Percentiles rank a stretch among this genome's conserved stretches.
Conservation (phyloP, 495 filamentous ascomycete genomes). For the Chaetomium cochliodes region DNA sequence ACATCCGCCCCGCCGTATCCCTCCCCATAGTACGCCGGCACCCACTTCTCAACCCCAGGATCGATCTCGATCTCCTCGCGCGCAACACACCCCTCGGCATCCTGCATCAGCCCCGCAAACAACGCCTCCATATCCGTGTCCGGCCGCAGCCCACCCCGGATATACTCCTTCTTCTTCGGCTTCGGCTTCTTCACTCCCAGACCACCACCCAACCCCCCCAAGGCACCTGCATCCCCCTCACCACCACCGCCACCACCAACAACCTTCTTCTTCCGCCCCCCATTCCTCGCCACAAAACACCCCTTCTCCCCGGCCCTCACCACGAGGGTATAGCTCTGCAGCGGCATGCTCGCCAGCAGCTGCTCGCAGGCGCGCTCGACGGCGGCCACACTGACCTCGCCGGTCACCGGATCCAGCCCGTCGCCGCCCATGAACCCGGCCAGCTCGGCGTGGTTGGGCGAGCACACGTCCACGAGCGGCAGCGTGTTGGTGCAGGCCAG, state of each 20-base stretch:
- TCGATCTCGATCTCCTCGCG: constrained; percentile 59
- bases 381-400: constrained; percentile 45
- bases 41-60: constrained; percentile 55
- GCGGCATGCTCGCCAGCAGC: constrained; percentile 52
- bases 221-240: constrained; percentile 20
- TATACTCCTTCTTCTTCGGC: constrained; percentile 42
- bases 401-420: constrained; percentile 45
- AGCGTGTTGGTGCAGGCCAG: constrained; percentile 68
- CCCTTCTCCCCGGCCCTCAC: constrained; percentile 52
- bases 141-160: constrained; percentile 45
- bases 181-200: constrained; percentile 24
- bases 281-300: constrained; percentile 53
- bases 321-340: constrained; percentile 56
- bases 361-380: constrained; percentile 56
- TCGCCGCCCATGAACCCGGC: constrained; percentile 69
- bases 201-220: neutral
- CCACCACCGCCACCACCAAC: constrained; percentile 9
- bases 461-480: constrained; percentile 76
- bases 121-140: constrained; percentile 56
- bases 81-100: constrained; percentile 53
- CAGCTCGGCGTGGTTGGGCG: constrained; percentile 85
- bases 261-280: constrained; percentile 47
- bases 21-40: constrained; percentile 57
- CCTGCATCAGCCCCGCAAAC: constrained; percentile 51
- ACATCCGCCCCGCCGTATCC: constrained; percentile 40